Evolutionary conservation across 352 stramenopile genomes (phyloP), one percentile per base, ranked within the genome.

Genomic region (Phytophthora agathidicida): DNA sequence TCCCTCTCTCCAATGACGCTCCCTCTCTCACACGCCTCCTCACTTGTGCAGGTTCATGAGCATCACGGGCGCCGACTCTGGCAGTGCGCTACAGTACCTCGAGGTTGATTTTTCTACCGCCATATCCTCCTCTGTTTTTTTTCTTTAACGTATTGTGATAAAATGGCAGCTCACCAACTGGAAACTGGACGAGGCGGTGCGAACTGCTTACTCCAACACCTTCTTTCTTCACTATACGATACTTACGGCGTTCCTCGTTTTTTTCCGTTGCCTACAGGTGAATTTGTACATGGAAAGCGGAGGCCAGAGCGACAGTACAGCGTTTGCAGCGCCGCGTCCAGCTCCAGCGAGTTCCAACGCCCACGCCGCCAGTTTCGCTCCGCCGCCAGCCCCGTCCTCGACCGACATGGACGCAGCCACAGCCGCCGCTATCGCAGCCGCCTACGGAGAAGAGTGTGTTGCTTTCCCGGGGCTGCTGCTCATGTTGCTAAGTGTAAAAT

Each of bases 261-360:
- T 20, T 35, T 20, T 51, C 31, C 45, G 13, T 19, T 33, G 2
- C 0, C 17, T 63, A 9, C 45, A 88, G 80, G 76, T 94, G 13
- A 93, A 91, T 56, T 44, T 94, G 32, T 94, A 83, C 59, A 93
- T 95, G 86, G 86, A 95, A 45, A 95, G 80, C 50, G 86, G 79
- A 1, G 70, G 74, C 24, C 59, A 69, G 30, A 70, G 59, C 39
- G 17, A 24, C 7, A 44, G 41, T 27, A 46, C 59, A 23, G 45
- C 49, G 9, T 71, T 67, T 13, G 26, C 49, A 44, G 56, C 19
- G 10, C 50, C 49, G 2, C 55, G 24, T 10, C 36, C 46, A 28
- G 1, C 32, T 26, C 23, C 32, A 19, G 17, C 46, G 35, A 42
- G 27, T 41, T 44, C 37, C 5, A 57, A 39, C 19, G 7, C 48